These are phyloP conservation scores for Panicum miliaceum DNA, from an alignment of 176 grass and related monocot species.

Conservation along the genomic window DNA sequence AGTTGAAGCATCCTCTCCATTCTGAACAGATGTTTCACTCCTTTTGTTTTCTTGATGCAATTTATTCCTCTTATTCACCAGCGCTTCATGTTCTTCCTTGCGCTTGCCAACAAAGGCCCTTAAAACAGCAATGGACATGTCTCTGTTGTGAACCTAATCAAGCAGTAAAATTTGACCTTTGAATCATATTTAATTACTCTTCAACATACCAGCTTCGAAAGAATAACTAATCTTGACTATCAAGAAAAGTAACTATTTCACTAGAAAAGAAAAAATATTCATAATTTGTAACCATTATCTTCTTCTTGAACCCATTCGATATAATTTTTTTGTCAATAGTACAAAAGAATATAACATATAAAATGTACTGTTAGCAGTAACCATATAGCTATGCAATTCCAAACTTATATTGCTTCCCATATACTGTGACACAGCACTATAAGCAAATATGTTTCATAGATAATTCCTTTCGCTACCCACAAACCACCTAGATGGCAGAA, in stretches of 20 bases:
- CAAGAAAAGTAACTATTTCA: conserved; percentile 5
- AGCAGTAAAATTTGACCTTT: conserved; percentile 10
- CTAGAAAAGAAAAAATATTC: background rate
- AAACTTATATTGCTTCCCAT: background rate
- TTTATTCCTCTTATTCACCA: conserved; percentile 65
- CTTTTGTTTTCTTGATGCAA: conserved; percentile 33
- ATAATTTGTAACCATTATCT: background rate
- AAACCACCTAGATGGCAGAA: background rate
- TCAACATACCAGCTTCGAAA: background rate
- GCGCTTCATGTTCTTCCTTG: conserved; percentile 80
- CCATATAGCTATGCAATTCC: background rate
- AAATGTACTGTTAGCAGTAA: background rate
- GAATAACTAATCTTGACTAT: background rate
- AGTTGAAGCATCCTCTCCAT: conserved; percentile 44
- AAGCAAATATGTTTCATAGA: background rate
- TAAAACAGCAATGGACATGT: conserved; percentile 95
- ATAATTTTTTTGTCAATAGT: background rate
- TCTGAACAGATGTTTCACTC: conserved; percentile 43
- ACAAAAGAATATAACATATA: background rate
- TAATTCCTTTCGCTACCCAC: background rate
- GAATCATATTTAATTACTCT: background rate
- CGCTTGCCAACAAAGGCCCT: conserved; percentile 79
- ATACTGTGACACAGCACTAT: background rate
- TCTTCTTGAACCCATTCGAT: background rate
- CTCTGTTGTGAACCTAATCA: conserved; percentile 94